Evolutionary conservation across 2,329 filamentous ascomycete genomes (phyloP), one percentile per base, ranked within the genome.

Genomic region (Stemphylium lycopersici): DNA sequence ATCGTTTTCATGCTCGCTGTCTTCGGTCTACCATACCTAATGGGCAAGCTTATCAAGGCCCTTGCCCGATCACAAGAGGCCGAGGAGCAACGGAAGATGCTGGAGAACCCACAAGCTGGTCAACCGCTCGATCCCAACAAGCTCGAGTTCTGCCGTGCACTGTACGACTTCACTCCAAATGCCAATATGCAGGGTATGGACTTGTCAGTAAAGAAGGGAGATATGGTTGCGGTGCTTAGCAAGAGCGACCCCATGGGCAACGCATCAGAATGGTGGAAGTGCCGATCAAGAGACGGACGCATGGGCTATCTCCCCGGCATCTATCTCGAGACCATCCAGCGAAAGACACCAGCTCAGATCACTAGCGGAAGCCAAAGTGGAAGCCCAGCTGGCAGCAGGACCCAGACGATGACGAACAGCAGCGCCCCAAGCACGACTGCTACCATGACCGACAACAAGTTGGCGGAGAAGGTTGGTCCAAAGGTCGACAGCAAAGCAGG

Each of bases 241-340:
- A 97, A 97, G 79, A 90, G 87, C 15, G 95, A 99, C 68, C 95
- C 95, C 0, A 85, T 93, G 70, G 95, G 95, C 38, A 92, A 95
- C 66, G 86, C 91, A 4, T 95, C 90, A 47, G 93, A 99, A 72
- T 99, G 95, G 95, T 99, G 95, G 95, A 87, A 89, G 62, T 99
- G 96, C 77, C 85, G 95, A 50, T 90, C 93, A 12, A 84, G 95
- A 56, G 92, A 98, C 72, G 93, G 92, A 40, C 84, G 91, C 22
- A 88, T 96, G 67, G 95, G 95, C 6, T 99, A 98, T 72, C 83
- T 99, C 5, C 95, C 96, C 2, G 87, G 89, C 1, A 93, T 92
- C 1, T 99, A 97, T 70, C 83, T 99, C 24, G 91, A 96, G 76
- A 84, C 82, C 0, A 87, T 95, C 43, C 83, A 88, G 69, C 78